Evolutionary conservation across 257 asterid genomes (phyloP).

Genomic region (Capsicum rhomboideum): DNA sequence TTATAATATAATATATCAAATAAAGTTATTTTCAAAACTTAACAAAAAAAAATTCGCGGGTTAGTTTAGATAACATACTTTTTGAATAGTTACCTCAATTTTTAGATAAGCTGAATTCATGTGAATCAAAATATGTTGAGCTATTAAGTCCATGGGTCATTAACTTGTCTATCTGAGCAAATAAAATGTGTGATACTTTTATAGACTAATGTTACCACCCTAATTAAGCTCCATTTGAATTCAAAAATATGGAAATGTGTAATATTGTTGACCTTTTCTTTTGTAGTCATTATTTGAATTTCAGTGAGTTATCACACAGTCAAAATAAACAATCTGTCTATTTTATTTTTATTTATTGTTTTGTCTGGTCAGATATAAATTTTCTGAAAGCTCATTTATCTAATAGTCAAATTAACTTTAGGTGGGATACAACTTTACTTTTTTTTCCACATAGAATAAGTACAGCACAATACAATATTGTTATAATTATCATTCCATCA

Average conservation of each 20-base stretch:
- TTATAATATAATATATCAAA: not conserved
- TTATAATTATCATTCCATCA: not conserved
- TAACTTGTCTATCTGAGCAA: not conserved
- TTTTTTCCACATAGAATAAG: not conserved
- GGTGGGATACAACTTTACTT: not conserved
- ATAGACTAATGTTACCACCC: not conserved
- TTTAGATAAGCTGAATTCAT: not conserved
- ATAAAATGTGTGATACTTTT: not conserved
- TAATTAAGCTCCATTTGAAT: not conserved
- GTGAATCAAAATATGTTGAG: not conserved
- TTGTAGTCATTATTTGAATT: not conserved
- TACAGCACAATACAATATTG: not conserved
- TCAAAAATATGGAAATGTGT: not conserved
- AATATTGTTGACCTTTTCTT: not conserved
- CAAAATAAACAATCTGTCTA: not conserved
- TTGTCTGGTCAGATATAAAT: not conserved
- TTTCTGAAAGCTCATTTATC: not conserved
- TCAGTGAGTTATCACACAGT: not conserved
- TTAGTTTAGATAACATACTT: not conserved
- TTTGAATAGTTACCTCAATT: not conserved
- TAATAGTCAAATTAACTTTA: not conserved
- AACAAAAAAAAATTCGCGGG: not conserved
- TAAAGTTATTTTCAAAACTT: not conserved
- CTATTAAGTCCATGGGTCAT: not conserved
- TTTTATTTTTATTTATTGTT: not conserved